Base-by-base conservation (phyloP, 179 eudicot genomes). In the Spinacia oleracea region DNA sequence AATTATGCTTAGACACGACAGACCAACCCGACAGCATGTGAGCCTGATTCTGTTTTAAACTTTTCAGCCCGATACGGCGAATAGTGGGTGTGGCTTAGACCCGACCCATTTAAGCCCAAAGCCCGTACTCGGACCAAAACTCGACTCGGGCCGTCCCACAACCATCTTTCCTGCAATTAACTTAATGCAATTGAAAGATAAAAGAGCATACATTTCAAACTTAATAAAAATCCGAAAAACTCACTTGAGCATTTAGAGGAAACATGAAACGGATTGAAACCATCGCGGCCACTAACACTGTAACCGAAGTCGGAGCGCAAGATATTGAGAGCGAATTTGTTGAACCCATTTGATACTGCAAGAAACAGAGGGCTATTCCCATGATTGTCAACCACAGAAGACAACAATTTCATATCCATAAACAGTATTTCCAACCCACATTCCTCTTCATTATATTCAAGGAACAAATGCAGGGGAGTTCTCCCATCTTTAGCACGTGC, bases 351-450 rank as follows among this genome's bases (percentile, higher is more conserved):
- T 40, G 5, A 23, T 25, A 75, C 69, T 2, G 78, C 78, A 40
- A 21, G 69, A 27, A 20, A 75, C 23, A 75, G 67, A 4, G 69
- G 69, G 15, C 68, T 60, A 23, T 60, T 15, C 4, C 69, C 78
- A n/a, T 15, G 2, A 10, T 60, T 9, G 55, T 60, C 55, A 14
- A 58, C 69, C 2, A 60, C 42, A 34, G 16, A 3, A 75, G 55
- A 60, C 0, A 62, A 23, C 32, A 16, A 11, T 55, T 21, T 38
- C 50, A 56, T 1, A 75, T 75, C 78, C 69, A 14, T 58, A 1
- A 55, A 60, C 51, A 62, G 8, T 58, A 75, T 23, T 16, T 75
- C 67, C 69, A 75, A 60, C 27, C 51, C 78, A 43, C 53, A 58
- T 2, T 60, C 34, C 40, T 58, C 46, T 20, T 75, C 20, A 12